Conservation (phyloP, 305 asterid genomes). For the Ilex paraguariensis region DNA sequence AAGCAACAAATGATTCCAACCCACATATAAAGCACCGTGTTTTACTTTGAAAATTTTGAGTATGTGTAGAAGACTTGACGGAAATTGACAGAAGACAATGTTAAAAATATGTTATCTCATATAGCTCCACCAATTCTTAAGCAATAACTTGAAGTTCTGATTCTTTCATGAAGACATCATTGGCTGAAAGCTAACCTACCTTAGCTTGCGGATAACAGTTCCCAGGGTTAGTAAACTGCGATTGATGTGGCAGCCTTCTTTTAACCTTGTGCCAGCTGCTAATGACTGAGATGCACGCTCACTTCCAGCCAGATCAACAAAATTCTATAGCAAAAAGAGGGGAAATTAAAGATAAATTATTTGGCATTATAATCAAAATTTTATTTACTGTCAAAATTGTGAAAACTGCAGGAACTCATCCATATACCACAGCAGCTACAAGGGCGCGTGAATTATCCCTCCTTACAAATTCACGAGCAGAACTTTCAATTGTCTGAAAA, state of each 20-base stretch:
- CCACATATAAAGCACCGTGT: neutral
- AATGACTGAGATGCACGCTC: conserved; percentile 95
- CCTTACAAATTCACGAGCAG: conserved; percentile 67
- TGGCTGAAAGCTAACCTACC: conserved; percentile 31
- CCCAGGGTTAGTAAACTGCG: conserved; percentile 95
- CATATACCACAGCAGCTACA: conserved; percentile 75
- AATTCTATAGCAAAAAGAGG: conserved; percentile 44
- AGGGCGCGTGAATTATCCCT: conserved; percentile 65
- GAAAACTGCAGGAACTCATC: neutral
- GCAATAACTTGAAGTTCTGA: neutral
- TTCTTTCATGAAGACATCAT: neutral
- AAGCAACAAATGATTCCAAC: neutral
- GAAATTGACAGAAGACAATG: neutral
- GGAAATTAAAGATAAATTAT: conserved; percentile 6
- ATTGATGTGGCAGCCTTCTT: conserved; percentile 96
- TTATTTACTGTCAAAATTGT: conserved; percentile 3
- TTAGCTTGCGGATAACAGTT: conserved; percentile 89
- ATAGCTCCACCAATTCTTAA: neutral
- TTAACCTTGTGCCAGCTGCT: conserved; percentile 88
- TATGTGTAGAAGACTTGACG: too few species aligned
- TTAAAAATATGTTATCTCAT: neutral
- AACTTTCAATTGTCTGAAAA: conserved; percentile 90
- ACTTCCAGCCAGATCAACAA: conserved; percentile 96
- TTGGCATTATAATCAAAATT: neutral
- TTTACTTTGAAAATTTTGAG: neutral